These are phyloP conservation scores for Guadua angustifolia DNA, from an alignment of 176 grass and related monocot genomes.

Conservation along the genomic window DNA sequence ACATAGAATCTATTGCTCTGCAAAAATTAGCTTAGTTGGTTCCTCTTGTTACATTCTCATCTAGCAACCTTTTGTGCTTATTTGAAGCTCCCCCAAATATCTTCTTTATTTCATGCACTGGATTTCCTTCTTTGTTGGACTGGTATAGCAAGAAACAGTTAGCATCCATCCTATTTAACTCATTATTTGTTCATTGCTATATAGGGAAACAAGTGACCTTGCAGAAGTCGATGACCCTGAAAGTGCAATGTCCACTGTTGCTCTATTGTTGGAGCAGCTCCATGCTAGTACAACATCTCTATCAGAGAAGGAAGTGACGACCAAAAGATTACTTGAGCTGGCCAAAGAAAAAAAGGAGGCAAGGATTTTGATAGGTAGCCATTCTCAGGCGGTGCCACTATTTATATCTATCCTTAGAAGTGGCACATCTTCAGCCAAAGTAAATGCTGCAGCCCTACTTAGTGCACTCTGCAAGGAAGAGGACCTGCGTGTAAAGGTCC, in stretches of 20 bases:
- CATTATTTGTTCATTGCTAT: not conserved
- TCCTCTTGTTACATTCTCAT: slow-evolving; percentile 29
- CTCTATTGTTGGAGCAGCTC: slow-evolving; percentile 83
- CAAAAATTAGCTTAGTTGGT: slow-evolving; percentile 35
- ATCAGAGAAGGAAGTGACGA: slow-evolving; percentile 69
- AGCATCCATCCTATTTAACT: slow-evolving; percentile 27
- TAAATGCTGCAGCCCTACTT: slow-evolving; percentile 75
- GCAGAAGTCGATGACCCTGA: slow-evolving; percentile 84
- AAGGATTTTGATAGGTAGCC: slow-evolving; percentile 80
- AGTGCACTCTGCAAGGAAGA: slow-evolving; percentile 92
- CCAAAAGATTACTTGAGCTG: slow-evolving; percentile 70
- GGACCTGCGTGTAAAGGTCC: slow-evolving; percentile 79
- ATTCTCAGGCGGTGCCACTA: slow-evolving; percentile 91
- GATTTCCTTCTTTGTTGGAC: slow-evolving; percentile 1
- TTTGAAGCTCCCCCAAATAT: slow-evolving; percentile 17
- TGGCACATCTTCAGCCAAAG: slow-evolving; percentile 73
- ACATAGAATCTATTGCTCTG: not conserved
- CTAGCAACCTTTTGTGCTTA: slow-evolving; percentile 22
- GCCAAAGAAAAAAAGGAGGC: slow-evolving; percentile 72
- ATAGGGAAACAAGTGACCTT: slow-evolving; percentile 70
- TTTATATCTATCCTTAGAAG: slow-evolving; percentile 87
- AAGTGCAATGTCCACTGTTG: slow-evolving; percentile 71
- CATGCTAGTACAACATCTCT: slow-evolving; percentile 75
- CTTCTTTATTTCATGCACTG: not conserved
- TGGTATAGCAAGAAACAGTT: not conserved